These are phyloP conservation scores for Ceratocystiopsis sp. DNA, from an alignment of 2,329 filamentous ascomycete species.

Conservation along the genomic window DNA sequence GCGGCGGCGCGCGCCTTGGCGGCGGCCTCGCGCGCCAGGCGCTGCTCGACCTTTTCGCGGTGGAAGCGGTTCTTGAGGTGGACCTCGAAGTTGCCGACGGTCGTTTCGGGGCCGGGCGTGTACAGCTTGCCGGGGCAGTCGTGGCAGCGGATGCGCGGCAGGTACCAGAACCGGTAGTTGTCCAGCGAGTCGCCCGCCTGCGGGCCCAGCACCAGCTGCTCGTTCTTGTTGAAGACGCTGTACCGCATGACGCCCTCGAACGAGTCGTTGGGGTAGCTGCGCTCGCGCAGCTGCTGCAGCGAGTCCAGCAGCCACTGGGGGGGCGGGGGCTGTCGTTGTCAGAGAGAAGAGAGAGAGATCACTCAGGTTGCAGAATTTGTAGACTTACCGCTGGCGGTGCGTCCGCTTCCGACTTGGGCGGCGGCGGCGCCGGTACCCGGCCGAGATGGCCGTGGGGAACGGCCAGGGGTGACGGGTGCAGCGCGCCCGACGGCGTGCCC, in stretches of 20 bases:
- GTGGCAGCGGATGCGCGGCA: conserved; percentile 77
- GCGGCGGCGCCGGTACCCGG: conserved; percentile 50
- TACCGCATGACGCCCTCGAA: conserved; percentile 91
- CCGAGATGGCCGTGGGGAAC: conserved; percentile 38
- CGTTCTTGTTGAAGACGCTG: conserved; percentile 60
- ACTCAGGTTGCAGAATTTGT: too few relatives aligned
- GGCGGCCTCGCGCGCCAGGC: conserved; percentile 17
- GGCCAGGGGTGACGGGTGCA: conserved; percentile 5
- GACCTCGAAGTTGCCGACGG: conserved; percentile 80
- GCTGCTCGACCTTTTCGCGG: conserved; percentile 48
- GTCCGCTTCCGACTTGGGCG: conserved; percentile 38
- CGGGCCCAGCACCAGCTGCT: conserved; percentile 40
- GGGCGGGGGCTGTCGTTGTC: conserved; percentile 48
- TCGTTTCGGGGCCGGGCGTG: conserved; percentile 70
- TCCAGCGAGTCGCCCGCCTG: conserved; percentile 32
- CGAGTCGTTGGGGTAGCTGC: conserved; percentile 57
- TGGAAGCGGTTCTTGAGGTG: conserved; percentile 79
- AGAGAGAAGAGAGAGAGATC: conserved; percentile 4
- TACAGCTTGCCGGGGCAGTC: conserved; percentile 93
- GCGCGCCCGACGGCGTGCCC: conserved; percentile 21
- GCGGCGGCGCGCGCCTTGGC: not conserved
- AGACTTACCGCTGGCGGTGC: conserved; percentile 42
- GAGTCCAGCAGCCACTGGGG: conserved; percentile 71
- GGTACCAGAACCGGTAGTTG: conserved; percentile 56
- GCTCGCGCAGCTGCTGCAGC: conserved; percentile 50